Conservation (phyloP, 2,329 filamentous ascomycete species). For the Fonsecaea nubica region DNA sequence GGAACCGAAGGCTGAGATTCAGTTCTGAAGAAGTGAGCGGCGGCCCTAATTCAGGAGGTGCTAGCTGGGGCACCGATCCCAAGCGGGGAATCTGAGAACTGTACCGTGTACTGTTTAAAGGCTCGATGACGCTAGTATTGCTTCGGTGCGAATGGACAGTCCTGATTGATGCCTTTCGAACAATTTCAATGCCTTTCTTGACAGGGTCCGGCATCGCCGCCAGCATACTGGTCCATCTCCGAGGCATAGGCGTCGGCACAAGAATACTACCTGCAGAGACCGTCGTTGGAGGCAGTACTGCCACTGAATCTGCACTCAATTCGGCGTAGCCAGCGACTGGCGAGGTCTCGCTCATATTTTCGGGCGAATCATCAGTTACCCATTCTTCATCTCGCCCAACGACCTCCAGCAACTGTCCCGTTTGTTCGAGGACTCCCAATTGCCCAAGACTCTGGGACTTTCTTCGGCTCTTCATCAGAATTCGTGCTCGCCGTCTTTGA, state of each 20-base stretch:
- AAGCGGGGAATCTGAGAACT: slow-evolving; percentile 25
- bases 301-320: slow-evolving; percentile 37
- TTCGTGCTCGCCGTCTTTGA: slow-evolving; percentile 29
- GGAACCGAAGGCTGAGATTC: slow-evolving; percentile 40
- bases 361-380: slow-evolving; percentile 31
- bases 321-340: slow-evolving; percentile 37
- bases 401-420: background rate
- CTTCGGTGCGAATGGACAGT: slow-evolving; percentile 35
- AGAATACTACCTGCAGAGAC: slow-evolving; percentile 18
- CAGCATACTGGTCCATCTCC: slow-evolving; percentile 37
- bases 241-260: slow-evolving; percentile 26
- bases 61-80: slow-evolving; percentile 34
- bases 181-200: slow-evolving; percentile 33
- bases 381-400: slow-evolving; percentile 24
- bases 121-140: slow-evolving; percentile 37
- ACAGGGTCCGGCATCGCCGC: slow-evolving; percentile 36
- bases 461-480: slow-evolving; percentile 32
- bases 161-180: slow-evolving; percentile 36
- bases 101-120: slow-evolving; percentile 38
- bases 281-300: slow-evolving; percentile 23
- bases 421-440: background rate
- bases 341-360: slow-evolving; percentile 25
- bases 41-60: slow-evolving; percentile 37
- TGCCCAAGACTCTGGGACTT: slow-evolving; percentile 27
- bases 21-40: slow-evolving; percentile 33